These are phyloP conservation scores for Yamadazyma trypodendri DNA, from an alignment of 1,139 yeast genomes.

Conservation along the genomic window DNA sequence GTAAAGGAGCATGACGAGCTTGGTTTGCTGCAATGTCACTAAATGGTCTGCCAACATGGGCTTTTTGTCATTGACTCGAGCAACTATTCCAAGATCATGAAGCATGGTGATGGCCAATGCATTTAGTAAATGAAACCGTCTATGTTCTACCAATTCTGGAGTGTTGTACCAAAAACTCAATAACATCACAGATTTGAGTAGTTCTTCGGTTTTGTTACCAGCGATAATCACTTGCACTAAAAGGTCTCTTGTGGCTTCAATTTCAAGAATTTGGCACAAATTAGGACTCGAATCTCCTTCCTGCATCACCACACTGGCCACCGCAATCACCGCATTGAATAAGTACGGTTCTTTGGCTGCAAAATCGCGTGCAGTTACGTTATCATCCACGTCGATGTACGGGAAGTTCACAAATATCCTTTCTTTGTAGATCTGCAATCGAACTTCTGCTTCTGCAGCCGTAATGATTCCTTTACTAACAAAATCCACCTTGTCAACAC, in stretches of 20 bases:
- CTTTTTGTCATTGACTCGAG: slow-evolving; percentile 20
- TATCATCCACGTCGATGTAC: slow-evolving; percentile 49
- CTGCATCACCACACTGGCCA: slow-evolving; percentile 48
- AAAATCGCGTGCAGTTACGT: slow-evolving; percentile 45
- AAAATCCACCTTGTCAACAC: slow-evolving; percentile 36
- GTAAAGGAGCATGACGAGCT: slow-evolving; percentile 49
- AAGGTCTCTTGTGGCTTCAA: slow-evolving; percentile 55
- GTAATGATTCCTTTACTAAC: slow-evolving; percentile 48
- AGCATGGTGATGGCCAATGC: slow-evolving; percentile 67
- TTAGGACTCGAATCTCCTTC: slow-evolving; percentile 23
- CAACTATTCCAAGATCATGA: slow-evolving; percentile 75
- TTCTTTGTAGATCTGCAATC: slow-evolving; percentile 44
- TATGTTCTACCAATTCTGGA: slow-evolving; percentile 76
- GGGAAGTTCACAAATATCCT: slow-evolving; percentile 48
- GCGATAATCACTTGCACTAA: slow-evolving; percentile 63
- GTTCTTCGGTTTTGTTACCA: slow-evolving; percentile 72
- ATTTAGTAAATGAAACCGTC: slow-evolving; percentile 71
- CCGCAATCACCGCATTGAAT: slow-evolving; percentile 64
- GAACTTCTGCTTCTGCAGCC: slow-evolving; percentile 46
- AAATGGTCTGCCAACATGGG: slow-evolving; percentile 9
- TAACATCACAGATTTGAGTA: slow-evolving; percentile 60
- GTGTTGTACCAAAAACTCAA: slow-evolving; percentile 79
- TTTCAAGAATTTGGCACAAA: slow-evolving; percentile 47
- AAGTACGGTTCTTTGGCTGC: slow-evolving; percentile 56
- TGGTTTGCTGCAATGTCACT: slow-evolving; percentile 36